phyloP scores from a whole-genome alignment of 2,329 filamentous ascomycete genomes.

The Colletotrichum plurivorum region DNA sequence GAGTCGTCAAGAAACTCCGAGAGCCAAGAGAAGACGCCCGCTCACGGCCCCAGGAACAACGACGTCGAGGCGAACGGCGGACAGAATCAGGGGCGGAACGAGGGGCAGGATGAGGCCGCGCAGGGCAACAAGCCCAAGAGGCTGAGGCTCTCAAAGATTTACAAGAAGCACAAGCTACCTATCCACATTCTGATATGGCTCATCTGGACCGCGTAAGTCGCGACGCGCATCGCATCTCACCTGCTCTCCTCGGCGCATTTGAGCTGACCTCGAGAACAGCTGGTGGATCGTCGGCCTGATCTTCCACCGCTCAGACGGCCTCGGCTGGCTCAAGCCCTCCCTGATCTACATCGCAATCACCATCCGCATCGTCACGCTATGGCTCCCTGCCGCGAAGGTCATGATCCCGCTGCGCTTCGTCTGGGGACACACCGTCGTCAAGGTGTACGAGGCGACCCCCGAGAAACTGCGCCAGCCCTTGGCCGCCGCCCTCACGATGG shows the following conservation, averaged over 20 bases:
- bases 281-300: slow-evolving; percentile 39
- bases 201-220: slow-evolving; percentile 33
- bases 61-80: slow-evolving; percentile 27
- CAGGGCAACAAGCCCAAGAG: slow-evolving; percentile 14
- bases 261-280: slow-evolving; percentile 8
- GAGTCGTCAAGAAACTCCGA: neutral
- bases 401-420: slow-evolving; percentile 32
- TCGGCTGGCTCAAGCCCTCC: slow-evolving; percentile 76
- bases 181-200: slow-evolving; percentile 30
- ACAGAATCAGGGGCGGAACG: slow-evolving; percentile 1
- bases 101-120: neutral
- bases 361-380: slow-evolving; percentile 65
- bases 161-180: slow-evolving; percentile 27
- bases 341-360: slow-evolving; percentile 75
- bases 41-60: slow-evolving; percentile 5
- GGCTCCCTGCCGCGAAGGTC: slow-evolving; percentile 32
- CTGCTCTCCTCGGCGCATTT: neutral
- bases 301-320: slow-evolving; percentile 27
- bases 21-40: neutral
- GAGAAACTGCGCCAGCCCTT: slow-evolving; percentile 32
- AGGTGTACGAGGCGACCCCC: slow-evolving; percentile 29
- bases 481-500: slow-evolving; percentile 25
- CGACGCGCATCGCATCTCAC: neutral
- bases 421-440: slow-evolving; percentile 23
- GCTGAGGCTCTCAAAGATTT: neutral